phyloP scores from a whole-genome alignment of 441 rosid genomes.

The Syzygium syzygioides region DNA sequence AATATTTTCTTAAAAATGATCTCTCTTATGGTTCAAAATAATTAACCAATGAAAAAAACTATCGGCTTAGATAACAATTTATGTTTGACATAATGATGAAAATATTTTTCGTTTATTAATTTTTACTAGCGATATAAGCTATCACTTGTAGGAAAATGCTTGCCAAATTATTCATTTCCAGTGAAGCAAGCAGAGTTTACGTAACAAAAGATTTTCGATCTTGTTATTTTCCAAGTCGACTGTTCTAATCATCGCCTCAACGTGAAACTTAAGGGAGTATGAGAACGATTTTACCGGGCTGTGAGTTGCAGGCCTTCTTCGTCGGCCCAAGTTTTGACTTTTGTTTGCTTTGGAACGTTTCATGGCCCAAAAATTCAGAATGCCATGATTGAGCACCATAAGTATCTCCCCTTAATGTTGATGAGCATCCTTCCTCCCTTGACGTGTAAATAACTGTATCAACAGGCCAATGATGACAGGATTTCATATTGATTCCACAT shows the following conservation, averaged over 20 bases:
- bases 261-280: neutral
- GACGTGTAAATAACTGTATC: neutral
- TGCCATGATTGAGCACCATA: neutral
- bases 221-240: neutral
- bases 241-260: neutral
- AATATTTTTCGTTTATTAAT: too few relatives aligned
- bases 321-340: neutral
- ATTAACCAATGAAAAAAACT: too few relatives aligned
- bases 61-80: too few relatives aligned
- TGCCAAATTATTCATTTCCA: too few relatives aligned
- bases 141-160: too few relatives aligned
- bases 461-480: neutral
- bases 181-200: too few relatives aligned
- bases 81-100: too few relatives aligned
- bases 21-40: too few relatives aligned
- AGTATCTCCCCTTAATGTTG: neutral
- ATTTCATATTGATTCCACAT: neutral
- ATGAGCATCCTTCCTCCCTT: neutral
- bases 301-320: neutral
- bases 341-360: neutral
- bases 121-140: too few relatives aligned
- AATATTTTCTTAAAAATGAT: too few relatives aligned
- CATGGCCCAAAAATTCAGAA: neutral
- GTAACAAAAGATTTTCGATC: neutral
- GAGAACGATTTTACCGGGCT: neutral